phyloP scores from a whole-genome alignment of 306 rosid genomes.

The Prosopis cineraria region DNA sequence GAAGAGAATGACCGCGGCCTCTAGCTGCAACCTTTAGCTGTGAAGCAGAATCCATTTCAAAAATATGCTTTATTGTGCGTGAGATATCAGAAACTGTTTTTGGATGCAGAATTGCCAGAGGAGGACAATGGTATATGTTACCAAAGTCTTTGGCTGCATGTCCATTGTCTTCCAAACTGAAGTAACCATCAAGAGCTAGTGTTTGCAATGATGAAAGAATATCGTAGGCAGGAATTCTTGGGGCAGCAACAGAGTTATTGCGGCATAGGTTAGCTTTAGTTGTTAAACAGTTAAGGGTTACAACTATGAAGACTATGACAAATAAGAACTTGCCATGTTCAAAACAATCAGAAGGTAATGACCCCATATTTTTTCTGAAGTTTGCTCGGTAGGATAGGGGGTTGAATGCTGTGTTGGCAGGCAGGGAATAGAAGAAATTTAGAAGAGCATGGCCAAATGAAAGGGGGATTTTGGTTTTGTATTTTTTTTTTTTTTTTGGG shows the following conservation, averaged over 20 bases:
- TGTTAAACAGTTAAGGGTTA: not conserved
- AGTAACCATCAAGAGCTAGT: slow-evolving; percentile 3
- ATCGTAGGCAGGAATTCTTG: not conserved
- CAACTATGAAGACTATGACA: not conserved
- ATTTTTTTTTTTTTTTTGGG: too few species aligned
- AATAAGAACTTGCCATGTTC: not conserved
- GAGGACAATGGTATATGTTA: not conserved
- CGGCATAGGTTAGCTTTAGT: not conserved
- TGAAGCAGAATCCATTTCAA: not conserved
- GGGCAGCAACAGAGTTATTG: not conserved
- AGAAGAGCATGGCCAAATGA: not conserved
- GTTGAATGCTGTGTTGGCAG: slow-evolving; percentile 29
- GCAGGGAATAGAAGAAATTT: slow-evolving; percentile 41
- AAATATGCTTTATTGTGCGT: not conserved
- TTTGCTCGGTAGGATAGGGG: slow-evolving; percentile 23
- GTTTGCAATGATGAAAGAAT: slow-evolving; percentile 1
- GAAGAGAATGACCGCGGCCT: slow-evolving; percentile 3
- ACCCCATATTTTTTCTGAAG: slow-evolving; percentile 16
- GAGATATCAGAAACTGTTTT: not conserved
- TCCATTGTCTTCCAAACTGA: not conserved
- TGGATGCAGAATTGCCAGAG: not conserved
- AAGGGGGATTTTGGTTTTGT: too few species aligned
- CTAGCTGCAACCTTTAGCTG: not conserved
- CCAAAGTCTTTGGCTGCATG: slow-evolving; percentile 2
- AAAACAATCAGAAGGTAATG: not conserved